A percentile compares a stretch with the other conserved stretches of the same genome.
Conservation (phyloP, 116 monocot genomes). For the Zostera marina region DNA sequence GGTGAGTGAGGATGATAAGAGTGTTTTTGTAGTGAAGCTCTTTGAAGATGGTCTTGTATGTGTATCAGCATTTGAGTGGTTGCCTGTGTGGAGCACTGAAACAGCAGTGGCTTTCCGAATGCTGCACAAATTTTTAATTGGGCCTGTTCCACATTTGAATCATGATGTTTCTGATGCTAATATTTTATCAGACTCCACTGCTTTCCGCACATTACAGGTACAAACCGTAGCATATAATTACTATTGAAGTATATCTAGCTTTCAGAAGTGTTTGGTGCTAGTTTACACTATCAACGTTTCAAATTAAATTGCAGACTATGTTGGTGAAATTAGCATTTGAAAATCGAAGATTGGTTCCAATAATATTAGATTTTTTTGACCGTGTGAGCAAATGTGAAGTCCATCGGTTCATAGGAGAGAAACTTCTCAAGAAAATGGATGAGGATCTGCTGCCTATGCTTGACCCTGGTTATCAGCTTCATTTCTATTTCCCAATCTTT, state of each 20-base stretch:
- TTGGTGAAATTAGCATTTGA: conserved; percentile 53
- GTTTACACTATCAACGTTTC: background rate
- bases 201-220: conserved; percentile 56
- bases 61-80: conserved; percentile 66
- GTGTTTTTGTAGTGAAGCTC: conserved; percentile 20
- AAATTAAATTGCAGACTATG: conserved; percentile 28
- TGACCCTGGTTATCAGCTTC: conserved; percentile 16
- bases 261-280: too few relatives aligned
- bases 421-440: conserved; percentile 58
- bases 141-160: conserved; percentile 24
- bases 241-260: background rate
- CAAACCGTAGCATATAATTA: background rate
- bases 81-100: conserved; percentile 70
- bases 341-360: conserved; percentile 40
- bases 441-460: conserved; percentile 61
- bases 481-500: conserved; percentile 67
- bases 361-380: conserved; percentile 49
- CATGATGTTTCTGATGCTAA: conserved; percentile 2
- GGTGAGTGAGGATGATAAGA: background rate
- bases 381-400: conserved; percentile 34
- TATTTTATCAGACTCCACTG: conserved; percentile 27
- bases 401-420: conserved; percentile 29
- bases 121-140: conserved; percentile 55
- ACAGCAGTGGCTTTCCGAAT: conserved; percentile 48
- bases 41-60: conserved; percentile 68